Conservation (phyloP, 345 rosid genomes). For the Camelina neglecta region DNA sequence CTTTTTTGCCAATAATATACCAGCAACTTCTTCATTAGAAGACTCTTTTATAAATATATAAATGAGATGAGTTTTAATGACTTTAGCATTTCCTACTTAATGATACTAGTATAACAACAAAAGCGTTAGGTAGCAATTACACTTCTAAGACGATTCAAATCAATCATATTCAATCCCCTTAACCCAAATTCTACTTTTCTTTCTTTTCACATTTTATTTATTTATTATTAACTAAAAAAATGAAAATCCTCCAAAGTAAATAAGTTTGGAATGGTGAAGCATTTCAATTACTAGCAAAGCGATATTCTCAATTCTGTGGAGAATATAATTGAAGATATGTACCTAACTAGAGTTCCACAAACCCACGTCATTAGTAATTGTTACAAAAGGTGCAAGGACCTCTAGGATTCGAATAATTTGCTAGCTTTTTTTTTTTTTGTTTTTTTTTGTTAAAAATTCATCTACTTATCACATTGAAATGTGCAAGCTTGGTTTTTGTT, state of each 20-base stretch:
- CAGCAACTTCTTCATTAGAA: background rate
- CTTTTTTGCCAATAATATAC: conserved; percentile 10
- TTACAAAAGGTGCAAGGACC: conserved; percentile 37
- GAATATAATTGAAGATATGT: conserved; percentile 23
- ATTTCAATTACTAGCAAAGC: background rate
- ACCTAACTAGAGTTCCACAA: conserved; percentile 18
- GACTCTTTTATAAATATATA: background rate
- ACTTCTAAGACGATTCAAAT: conserved; percentile 26
- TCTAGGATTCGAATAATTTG: conserved; percentile 32
- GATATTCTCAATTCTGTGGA: conserved; percentile 12
- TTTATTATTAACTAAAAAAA: background rate
- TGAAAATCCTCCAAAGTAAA: background rate
- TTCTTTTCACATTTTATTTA: background rate
- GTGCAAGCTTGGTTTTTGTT: background rate
- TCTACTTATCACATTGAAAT: conserved; percentile 1
- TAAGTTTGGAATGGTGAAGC: background rate
- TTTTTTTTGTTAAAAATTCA: background rate
- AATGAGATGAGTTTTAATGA: conserved; percentile 11
- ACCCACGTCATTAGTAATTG: conserved; percentile 5
- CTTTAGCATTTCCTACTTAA: conserved; percentile 10
- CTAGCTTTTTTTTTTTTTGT: conserved; percentile 19
- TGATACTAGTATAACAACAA: conserved; percentile 25
- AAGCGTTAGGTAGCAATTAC: conserved; percentile 25
- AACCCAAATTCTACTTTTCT: background rate
- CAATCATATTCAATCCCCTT: conserved; percentile 20